Conservation (phyloP, 2,329 filamentous ascomycete genomes). For the Xylariaceae sp. region DNA sequence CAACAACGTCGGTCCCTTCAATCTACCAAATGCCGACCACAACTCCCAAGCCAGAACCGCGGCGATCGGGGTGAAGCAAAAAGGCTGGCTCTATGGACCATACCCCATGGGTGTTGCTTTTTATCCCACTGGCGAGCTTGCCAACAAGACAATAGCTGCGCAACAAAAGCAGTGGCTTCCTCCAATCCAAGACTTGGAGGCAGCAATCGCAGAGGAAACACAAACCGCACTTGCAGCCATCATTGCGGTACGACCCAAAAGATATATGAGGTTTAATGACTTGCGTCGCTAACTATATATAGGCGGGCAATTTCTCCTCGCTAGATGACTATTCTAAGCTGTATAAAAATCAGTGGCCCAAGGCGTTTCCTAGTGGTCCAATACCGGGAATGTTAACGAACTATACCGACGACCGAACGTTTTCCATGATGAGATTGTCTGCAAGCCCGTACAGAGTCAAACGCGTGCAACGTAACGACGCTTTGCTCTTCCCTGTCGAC, state of each 20-base stretch:
- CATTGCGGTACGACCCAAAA: conserved; percentile 9
- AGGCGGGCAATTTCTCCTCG: conserved; percentile 24
- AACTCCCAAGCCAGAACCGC: conserved; percentile 21
- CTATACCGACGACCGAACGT: conserved; percentile 52
- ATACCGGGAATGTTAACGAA: conserved; percentile 48
- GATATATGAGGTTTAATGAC: background rate
- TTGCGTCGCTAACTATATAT: conserved; percentile 3
- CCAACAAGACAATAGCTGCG: conserved; percentile 25
- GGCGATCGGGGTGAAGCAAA: conserved; percentile 19
- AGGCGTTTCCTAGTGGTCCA: conserved; percentile 44
- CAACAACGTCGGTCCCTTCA: conserved; percentile 9
- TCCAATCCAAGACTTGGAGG: conserved; percentile 8
- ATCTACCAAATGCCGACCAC: conserved; percentile 13
- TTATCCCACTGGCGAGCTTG: conserved; percentile 21
- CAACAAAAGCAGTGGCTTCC: conserved; percentile 23
- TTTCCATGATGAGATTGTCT: conserved; percentile 55
- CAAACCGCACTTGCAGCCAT: conserved; percentile 13
- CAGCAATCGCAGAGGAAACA: conserved; percentile 3
- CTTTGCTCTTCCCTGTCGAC: conserved; percentile 47
- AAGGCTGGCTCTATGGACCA: conserved; percentile 20
- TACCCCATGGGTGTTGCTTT: conserved; percentile 24
- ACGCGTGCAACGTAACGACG: conserved; percentile 42
- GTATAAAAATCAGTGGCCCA: conserved; percentile 50
- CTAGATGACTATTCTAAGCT: conserved; percentile 48
- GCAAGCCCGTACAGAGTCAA: conserved; percentile 47